These are phyloP conservation scores for Amanita muscaria DNA, from an alignment of 768 basidiomycete species.

Conservation along the genomic window DNA sequence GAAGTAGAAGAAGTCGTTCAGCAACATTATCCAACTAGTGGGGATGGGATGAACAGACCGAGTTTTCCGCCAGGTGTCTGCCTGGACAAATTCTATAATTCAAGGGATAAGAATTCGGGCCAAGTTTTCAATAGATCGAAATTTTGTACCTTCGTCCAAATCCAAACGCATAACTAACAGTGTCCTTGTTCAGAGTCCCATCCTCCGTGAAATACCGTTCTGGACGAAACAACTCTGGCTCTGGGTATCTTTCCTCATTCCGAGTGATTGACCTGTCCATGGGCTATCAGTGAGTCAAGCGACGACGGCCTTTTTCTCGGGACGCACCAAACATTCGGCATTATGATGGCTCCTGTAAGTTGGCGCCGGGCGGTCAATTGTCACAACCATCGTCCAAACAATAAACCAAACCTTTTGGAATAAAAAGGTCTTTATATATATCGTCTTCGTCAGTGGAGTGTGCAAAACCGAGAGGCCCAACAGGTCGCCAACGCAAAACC, in stretches of 20 bases:
- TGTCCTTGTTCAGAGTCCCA: constrained; percentile 7
- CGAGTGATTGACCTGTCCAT: constrained; percentile 9
- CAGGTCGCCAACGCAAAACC: constrained; percentile 12
- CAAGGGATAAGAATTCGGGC: not conserved
- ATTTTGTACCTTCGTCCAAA: constrained; percentile 18
- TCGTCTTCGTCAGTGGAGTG: constrained; percentile 9
- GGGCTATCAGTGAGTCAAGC: too few relatives aligned
- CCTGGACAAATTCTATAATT: not conserved
- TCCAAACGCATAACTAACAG: constrained; percentile 17
- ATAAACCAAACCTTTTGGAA: constrained; percentile 17
- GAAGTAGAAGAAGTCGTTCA: constrained; percentile 17
- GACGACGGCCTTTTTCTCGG: not conserved
- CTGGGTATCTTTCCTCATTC: constrained; percentile 11
- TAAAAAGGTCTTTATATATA: constrained; percentile 22
- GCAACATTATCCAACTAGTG: constrained; percentile 21
- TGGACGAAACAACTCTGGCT: constrained; percentile 3
- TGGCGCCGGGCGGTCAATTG: not conserved
- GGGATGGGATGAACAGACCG: constrained; percentile 18
- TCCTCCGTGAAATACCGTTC: not conserved
- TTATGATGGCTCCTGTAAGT: constrained; percentile 3
- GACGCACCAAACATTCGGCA: not conserved
- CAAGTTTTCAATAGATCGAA: constrained; percentile 7
- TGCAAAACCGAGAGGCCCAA: constrained; percentile 11
- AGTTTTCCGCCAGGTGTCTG: not conserved
- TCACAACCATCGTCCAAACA: not conserved